These are phyloP conservation scores for Diaporthe aspalathi DNA, from an alignment of 2,329 filamentous ascomycete species.

Conservation along the genomic window DNA sequence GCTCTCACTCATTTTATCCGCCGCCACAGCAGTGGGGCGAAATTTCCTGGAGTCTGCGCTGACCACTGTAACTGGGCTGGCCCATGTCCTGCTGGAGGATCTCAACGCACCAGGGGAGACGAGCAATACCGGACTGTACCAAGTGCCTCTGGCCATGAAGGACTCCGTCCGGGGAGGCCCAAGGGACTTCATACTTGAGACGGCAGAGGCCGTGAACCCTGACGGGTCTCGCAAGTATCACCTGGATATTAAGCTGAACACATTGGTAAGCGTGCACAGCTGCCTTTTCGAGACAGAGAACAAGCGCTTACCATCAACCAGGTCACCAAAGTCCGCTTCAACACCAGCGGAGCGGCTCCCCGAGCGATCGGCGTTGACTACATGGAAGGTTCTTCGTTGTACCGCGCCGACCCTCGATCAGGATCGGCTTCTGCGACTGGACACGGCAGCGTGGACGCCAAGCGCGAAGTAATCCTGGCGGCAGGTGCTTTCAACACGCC, in stretches of 20 bases:
- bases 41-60: conserved; percentile 18
- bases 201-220: conserved; percentile 50
- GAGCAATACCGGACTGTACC: conserved; percentile 14
- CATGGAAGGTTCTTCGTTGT: conserved; percentile 41
- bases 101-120: conserved; percentile 42
- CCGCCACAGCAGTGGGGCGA: conserved; percentile 30
- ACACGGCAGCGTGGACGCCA: conserved; percentile 1
- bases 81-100: conserved; percentile 33
- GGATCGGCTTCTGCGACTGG: conserved; percentile 42
- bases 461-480: conserved; percentile 47
- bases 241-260: conserved; percentile 54
- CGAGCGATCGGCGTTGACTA: conserved; percentile 41
- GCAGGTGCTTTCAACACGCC: conserved; percentile 48
- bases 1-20: conserved; percentile 33
- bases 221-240: conserved; percentile 48
- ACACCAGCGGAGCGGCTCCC: conserved; percentile 35
- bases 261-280: conserved; percentile 46
- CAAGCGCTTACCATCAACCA: not conserved
- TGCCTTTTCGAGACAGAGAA: too few species aligned
- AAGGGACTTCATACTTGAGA: conserved; percentile 50
- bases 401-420: conserved; percentile 41
- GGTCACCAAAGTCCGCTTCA: conserved; percentile 40
- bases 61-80: conserved; percentile 33
- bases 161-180: conserved; percentile 51
- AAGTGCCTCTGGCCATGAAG: conserved; percentile 59